Conservation (phyloP, 176 grass and related monocot species). For the Phragmites australis region DNA sequence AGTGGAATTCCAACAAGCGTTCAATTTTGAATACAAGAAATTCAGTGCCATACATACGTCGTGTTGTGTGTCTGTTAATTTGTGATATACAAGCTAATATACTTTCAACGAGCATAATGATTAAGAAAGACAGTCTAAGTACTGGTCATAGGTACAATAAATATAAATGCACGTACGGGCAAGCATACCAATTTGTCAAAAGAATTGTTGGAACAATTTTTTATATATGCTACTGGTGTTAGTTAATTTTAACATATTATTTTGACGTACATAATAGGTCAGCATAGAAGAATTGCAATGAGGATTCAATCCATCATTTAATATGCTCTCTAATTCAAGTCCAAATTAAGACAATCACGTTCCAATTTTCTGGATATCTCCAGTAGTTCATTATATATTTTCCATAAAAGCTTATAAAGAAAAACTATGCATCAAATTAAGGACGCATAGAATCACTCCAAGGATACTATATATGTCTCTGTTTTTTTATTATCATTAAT, state of each 20-base stretch:
- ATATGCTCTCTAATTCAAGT: background rate
- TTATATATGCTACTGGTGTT: background rate
- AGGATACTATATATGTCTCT: background rate
- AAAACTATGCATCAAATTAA: too few species aligned
- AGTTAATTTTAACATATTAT: constrained; percentile 5
- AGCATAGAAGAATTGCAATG: background rate
- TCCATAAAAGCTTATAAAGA: too few species aligned
- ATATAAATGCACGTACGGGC: background rate
- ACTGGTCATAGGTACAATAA: background rate
- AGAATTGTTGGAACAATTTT: background rate
- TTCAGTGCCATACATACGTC: background rate
- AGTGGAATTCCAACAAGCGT: background rate
- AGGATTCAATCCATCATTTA: constrained; percentile 20
- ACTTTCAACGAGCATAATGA: background rate
- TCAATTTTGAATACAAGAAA: background rate
- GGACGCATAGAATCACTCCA: background rate
- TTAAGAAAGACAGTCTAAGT: background rate
- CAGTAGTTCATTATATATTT: background rate
- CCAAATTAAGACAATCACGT: background rate
- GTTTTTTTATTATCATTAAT: background rate
- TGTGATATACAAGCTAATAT: background rate
- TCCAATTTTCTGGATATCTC: background rate
- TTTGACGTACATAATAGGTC: background rate
- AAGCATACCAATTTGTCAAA: background rate
- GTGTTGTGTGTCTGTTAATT: background rate